Base-by-base conservation (phyloP, 129 eudicot species). In the Artemisia argyi region DNA sequence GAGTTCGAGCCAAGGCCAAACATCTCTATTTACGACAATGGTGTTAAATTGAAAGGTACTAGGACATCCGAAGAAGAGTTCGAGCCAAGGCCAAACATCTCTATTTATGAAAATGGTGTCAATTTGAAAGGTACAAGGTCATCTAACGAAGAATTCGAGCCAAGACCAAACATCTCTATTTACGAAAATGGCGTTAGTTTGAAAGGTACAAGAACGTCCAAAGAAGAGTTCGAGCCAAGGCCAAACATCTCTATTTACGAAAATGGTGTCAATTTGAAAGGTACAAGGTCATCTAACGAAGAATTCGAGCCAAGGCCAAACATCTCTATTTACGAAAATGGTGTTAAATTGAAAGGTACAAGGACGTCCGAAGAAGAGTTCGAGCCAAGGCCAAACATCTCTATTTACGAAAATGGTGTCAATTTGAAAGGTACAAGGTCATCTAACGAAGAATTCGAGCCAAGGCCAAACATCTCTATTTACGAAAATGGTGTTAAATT, bases 301-400 rank as follows among this genome's bases (percentile, higher is more conserved):
- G 70, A 46, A 7, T 64, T 64, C 44, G 68, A 64, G 11, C 68
- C 68, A 30, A 32, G 22, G 17, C 69, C 69, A 44, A 65, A 19
- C n/a, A 1, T 11, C n/a, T 44, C 35, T 3, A 24, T 46, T 3
- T 65, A 65, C 7, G 10, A 16, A 4, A 15, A 59, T 30, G 10
- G 15, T 59, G 64, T 30, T 10, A 8, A 6, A 11, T 9, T 59
- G 12, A 59, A 11, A 59, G 64, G 64, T 59, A 20, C 7, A 10
- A 59, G 16, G 35, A 7, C 32, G 15, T 50, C 16, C 8, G 55
- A 50, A 15, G 16, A 61, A 61, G 44, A 61, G 42, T 61, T 61
- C 15, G 65, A 61, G 17, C 65, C 65, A 22, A 61, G 65, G 22
- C 65, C 65, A 61, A 61, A 55, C 19, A 1, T 16, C 20, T 55